Evolutionary conservation across 768 basidiomycete genomes (phyloP), one percentile per base, ranked within the genome.

Genomic region (Lepiota brunneoincarnata): DNA sequence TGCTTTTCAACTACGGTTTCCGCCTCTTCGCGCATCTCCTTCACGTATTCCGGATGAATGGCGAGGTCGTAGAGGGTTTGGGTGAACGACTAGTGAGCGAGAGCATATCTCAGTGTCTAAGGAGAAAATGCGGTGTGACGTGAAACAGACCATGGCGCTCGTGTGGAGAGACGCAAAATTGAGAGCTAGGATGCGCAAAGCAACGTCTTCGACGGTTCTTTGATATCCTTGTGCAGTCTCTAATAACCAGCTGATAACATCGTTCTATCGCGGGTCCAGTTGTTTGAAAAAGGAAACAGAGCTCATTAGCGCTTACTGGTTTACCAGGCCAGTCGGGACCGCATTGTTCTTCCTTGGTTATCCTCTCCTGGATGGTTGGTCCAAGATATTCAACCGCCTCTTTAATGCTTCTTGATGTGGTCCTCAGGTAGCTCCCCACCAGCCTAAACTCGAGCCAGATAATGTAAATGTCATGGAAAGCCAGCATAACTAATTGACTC

Each of bases 141-240:
- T n/a, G 6, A 17, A n/a, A 50, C 56, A 35, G 49, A 76, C 76
- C 54, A 68, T 66, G 2, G 76, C 66, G 1, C 71, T 65, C 0
- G 77, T 79, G 54, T 80, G 77, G 23, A 69, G 72, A 3, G 74
- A 65, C 0, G 70, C 72, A 39, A 76, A 70, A 60, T 77, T 79
- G 38, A 75, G 49, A 11, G 64, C 55, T 23, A 78, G 64, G 1
- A 77, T 41, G 12, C 69, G 64, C 24, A 58, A 60, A 0, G 61
- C 61, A 7, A 76, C 55, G 2, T 66, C 63, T 1, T 60, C 48
- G 0, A 65, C 50, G 1, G 64, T 67, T n/a, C 61, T 59, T 14
- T 69, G 62, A 26, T 66, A 63, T 1, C 58, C 55, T 4, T 56
- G 57, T 4, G 66, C 66, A 1, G 59, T 63, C 31, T 77, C 73